These are phyloP conservation scores for Colletotrichum cereale DNA, from an alignment of 2,329 filamentous ascomycete species.

Conservation along the genomic window DNA sequence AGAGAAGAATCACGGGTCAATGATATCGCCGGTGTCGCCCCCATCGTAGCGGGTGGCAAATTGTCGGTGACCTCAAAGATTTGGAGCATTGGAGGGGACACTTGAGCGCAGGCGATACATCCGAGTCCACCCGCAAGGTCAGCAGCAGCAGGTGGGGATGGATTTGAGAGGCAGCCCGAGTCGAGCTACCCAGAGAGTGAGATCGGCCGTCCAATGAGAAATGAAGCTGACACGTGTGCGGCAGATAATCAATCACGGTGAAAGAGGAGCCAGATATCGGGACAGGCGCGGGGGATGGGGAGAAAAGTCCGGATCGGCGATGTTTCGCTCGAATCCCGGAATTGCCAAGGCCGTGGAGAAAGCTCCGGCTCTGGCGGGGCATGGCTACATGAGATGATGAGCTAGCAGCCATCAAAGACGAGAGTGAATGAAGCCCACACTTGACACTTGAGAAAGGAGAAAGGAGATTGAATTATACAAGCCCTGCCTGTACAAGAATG, in stretches of 20 bases:
- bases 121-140: not conserved
- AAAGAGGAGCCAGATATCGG: not conserved
- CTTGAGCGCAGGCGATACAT: not conserved
- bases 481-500: not conserved
- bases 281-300: not conserved
- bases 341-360: conserved; percentile 24
- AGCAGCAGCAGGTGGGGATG: not conserved
- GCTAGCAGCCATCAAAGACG: not conserved
- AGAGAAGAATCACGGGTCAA: not conserved
- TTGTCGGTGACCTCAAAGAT: not conserved
- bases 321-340: conserved; percentile 39
- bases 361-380: conserved; percentile 16
- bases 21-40: not conserved
- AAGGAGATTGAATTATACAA: not conserved
- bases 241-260: not conserved
- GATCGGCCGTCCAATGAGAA: not conserved
- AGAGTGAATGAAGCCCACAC: not conserved
- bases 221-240: not conserved
- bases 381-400: not conserved
- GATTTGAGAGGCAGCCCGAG: not conserved
- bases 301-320: conserved; percentile 26
- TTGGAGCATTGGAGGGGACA: not conserved
- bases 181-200: not conserved
- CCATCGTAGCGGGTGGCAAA: not conserved
- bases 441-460: not conserved